Conservation (phyloP, 2,329 filamentous ascomycete species). For the Nemania abortiva region DNA sequence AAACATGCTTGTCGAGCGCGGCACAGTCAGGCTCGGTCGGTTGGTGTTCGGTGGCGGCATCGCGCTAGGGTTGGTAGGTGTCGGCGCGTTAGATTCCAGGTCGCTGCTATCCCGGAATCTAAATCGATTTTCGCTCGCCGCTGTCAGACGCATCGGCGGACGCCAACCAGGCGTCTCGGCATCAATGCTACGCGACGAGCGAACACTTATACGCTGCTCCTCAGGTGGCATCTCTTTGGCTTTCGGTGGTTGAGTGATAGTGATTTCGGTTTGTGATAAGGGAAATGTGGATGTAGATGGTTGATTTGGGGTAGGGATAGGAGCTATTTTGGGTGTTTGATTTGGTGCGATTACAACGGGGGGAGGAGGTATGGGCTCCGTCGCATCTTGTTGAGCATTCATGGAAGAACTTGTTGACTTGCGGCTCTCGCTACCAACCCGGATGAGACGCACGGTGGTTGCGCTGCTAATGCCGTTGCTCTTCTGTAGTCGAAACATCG, state of each 20-base stretch:
- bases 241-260: conserved; percentile 29
- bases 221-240: conserved; percentile 15
- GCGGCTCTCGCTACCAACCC: conserved; percentile 46
- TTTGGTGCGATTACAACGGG: conserved; percentile 16
- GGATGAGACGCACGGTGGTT: conserved; percentile 49
- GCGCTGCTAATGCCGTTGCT: conserved; percentile 45
- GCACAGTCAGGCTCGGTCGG: conserved; percentile 38
- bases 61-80: conserved; percentile 26
- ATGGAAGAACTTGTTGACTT: conserved; percentile 22
- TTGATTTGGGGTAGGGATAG: conserved; percentile 16
- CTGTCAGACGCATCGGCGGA: conserved; percentile 20
- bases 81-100: conserved; percentile 44
- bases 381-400: conserved; percentile 1
- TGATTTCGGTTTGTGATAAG: neutral
- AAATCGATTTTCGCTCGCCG: conserved; percentile 44
- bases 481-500: conserved; percentile 49
- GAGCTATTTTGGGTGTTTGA: conserved; percentile 12
- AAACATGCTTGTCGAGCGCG: neutral
- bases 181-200: conserved; percentile 32
- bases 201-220: conserved; percentile 34
- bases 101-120: conserved; percentile 51
- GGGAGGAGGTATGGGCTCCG: conserved; percentile 21
- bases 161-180: conserved; percentile 16
- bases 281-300: neutral
- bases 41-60: conserved; percentile 41